Conservation (phyloP, 805 yeast genomes). For the Spathaspora girioi region DNA sequence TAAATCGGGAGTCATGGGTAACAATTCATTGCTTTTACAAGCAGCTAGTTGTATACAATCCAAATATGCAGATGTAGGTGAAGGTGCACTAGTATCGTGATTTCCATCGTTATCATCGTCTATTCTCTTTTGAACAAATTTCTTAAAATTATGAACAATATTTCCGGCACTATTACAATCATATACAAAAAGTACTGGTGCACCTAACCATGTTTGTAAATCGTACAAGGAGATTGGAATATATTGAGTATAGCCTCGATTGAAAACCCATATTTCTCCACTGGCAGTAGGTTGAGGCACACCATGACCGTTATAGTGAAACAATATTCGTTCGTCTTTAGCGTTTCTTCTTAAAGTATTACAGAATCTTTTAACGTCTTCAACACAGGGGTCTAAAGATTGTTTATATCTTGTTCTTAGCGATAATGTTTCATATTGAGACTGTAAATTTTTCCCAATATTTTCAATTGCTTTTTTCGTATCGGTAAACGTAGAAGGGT, state of each 20-base stretch:
- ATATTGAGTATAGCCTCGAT: slow-evolving; percentile 94
- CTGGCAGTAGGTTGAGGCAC: slow-evolving; percentile 95
- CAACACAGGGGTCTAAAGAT: slow-evolving; percentile 90
- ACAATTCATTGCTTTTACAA: slow-evolving; percentile 76
- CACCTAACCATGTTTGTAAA: slow-evolving; percentile 95
- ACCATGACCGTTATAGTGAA: slow-evolving; percentile 97
- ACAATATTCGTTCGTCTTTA: slow-evolving; percentile 86
- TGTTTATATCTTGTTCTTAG: slow-evolving; percentile 87
- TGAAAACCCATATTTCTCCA: slow-evolving; percentile 98
- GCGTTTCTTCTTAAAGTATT: slow-evolving; percentile 85
- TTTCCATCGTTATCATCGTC: slow-evolving; percentile 75
- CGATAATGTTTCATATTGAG: slow-evolving; percentile 86
- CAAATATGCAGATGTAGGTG: slow-evolving; percentile 65
- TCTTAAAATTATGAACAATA: slow-evolving; percentile 82
- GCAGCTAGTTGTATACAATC: slow-evolving; percentile 95
- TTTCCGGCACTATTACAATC: slow-evolving; percentile 96
- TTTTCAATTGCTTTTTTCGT: slow-evolving; percentile 88
- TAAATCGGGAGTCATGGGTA: slow-evolving; percentile 90
- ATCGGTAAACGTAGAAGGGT: slow-evolving; percentile 77
- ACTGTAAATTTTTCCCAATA: slow-evolving; percentile 82
- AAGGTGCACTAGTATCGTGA: slow-evolving; percentile 49
- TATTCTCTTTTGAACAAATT: slow-evolving; percentile 84
- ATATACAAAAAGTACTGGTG: slow-evolving; percentile 92
- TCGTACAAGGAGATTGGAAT: slow-evolving; percentile 96
- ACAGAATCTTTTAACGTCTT: slow-evolving; percentile 89